Evolutionary conservation across 2,329 filamentous ascomycete genomes (phyloP), one percentile per base, ranked within the genome.

Genomic region (Cercospora nicotianae): DNA sequence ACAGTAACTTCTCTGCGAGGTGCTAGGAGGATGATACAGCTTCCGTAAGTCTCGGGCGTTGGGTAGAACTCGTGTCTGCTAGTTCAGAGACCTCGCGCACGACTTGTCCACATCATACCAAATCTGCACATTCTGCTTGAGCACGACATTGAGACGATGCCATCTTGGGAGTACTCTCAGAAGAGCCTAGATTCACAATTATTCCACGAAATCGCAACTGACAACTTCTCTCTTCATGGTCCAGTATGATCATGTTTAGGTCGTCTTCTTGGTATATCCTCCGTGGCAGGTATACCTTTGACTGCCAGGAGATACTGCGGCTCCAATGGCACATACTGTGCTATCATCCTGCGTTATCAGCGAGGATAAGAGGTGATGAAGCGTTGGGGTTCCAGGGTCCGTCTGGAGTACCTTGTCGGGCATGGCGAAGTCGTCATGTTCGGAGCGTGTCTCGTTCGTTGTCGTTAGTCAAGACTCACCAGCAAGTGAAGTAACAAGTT

Each of bases 281-380:
- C 31, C 31, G 10, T 33, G 31, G 10, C 12, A 33, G 31, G 31
- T 13, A 12, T n/a, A 9, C 7, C 16, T n/a, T 42, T 42, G 5
- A n/a, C 16, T n/a, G 16, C 36, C 6, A 8, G 36, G 8, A n/a
- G 16, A 42, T n/a, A 42, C 36, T n/a, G 36, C 36, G 16, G 36
- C 36, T n/a, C 6, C 16, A 42, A 39, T 39, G 36, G 36, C 36
- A 39, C 36, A n/a, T 39, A 39, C 13, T 39, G 6, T n/a, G 23
- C 48, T 51, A 62, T 62, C 60, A 59, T 33, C 36, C 33, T 63
- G 53, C 51, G 51, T 67, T 64, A 67, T 67, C 65, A 63, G 39
- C 30, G 57, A 58, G 57, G 33, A 45, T 6, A 39, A 39, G 5
- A 30, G 53, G 6, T 31, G 33, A 36, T 31, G 33, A 36, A 42